Base-by-base conservation (phyloP, 441 rosid genomes). In the Flueggea neowawraea region DNA sequence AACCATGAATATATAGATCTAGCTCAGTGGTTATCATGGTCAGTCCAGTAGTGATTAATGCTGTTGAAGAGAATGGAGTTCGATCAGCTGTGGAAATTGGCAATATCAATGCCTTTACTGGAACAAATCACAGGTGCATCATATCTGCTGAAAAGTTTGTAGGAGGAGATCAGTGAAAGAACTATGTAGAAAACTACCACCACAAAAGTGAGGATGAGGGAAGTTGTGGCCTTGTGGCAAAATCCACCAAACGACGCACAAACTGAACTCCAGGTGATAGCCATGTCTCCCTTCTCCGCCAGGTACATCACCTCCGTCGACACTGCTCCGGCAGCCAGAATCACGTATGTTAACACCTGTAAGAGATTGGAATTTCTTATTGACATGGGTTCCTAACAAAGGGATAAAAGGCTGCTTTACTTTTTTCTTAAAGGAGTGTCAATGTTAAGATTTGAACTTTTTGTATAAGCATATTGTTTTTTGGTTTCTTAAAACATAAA, bases 101-200 rank as follows among this genome's bases (percentile, higher is more conserved):
- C 58, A 45, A 62, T 69, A 64, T 91, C 82, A 43, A 81, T 59
- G 6, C 55, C 76, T 57, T 87, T 84, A 75, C 52, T 33, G 0
- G 68, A 53, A 43, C 57, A 65, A 65, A 49, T 70, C 31, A 69
- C 66, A 2, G 97, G 97, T 1, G 89, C 84, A 45, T 82, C 86
- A 28, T 67, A 90, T 54, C 73, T 83, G 79, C 85, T 87, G 78
- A 93, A 93, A 31, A 93, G 95, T 47, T 82, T 90, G 63, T 84
- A 93, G 13, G 98, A 88, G 12, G 98, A 93, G 39, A 88, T 32
- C 28, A 93, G 60, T 3, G 98, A 90, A 55, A 93, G 84, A 31
- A 71, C 52, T 0, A 57, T 69, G 33, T 88, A 90, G 74, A 74
- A 78, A 52, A 69, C 75, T 4, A 77, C 86, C 6, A 43, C 88